phyloP scores from a whole-genome alignment of 257 asterid species.

The Coffea canephora region DNA sequence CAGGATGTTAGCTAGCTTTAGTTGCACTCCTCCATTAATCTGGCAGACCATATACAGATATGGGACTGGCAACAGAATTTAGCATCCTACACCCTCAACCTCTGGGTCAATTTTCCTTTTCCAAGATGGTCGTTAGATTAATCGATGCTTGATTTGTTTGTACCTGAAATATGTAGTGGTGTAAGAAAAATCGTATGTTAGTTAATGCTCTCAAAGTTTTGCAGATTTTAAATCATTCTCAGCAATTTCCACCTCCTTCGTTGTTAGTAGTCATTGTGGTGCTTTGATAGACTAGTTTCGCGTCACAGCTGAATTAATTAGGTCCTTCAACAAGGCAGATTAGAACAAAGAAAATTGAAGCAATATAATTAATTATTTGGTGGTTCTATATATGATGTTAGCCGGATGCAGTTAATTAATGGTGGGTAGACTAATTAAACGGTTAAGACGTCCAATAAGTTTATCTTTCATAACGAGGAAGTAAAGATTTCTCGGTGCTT shows the following conservation, averaged over 20 bases:
- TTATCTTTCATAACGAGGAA: no score
- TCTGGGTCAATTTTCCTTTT: not conserved
- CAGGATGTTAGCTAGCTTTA: not conserved
- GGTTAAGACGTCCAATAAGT: no score
- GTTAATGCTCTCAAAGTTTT: conserved; percentile 8
- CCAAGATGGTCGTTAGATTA: conserved; percentile 3
- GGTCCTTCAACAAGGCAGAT: no score
- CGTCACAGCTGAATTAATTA: not conserved
- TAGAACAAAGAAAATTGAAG: no score
- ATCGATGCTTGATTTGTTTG: conserved; percentile 13
- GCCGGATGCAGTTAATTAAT: no score
- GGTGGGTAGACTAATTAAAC: no score
- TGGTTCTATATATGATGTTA: no score
- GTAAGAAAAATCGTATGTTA: not conserved
- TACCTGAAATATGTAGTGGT: not conserved
- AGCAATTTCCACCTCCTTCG: not conserved
- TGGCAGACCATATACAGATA: not conserved
- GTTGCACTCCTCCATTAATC: not conserved
- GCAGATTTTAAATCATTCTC: not conserved
- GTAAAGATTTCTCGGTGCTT: no score
- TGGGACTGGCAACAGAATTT: not conserved
- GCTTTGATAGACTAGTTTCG: not conserved
- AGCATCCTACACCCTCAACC: not conserved
- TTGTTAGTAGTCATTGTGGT: not conserved
- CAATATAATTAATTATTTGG: no score